Evolutionary conservation across 768 basidiomycete genomes (phyloP), one percentile per base, ranked within the genome.

Genomic region (Tricholomella constricta): DNA sequence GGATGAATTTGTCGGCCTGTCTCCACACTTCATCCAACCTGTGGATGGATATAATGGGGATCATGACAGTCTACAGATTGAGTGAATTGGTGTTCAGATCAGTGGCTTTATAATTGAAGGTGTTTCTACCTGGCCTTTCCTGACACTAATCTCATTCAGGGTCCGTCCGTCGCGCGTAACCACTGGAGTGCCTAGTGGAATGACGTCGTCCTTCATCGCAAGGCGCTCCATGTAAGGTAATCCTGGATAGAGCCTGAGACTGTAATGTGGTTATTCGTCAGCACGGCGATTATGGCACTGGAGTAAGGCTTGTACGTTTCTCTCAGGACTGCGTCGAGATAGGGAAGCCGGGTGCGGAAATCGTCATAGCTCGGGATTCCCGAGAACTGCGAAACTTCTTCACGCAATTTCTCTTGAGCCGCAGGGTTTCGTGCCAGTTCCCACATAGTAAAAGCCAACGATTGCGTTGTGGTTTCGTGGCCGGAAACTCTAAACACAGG

Each of bases 291-390:
- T 37, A 22, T 4, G 15, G 4, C 17, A 14, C 11, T 29, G 25
- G 20, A 7, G 11, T 12, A 22, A 22, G 29, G 5, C 9, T 7
- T 26, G 6, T 22, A 45, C 44, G 27, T 29, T 31, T 45, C 44
- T 45, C 29, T 45, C 29, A 45, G 27, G 9, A 45, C 44, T 7
- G 44, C 44, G 20, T 45, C 44, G 19, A 45, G 44, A 31, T 45
- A 45, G 7, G 44, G 44, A 12, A 45, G 29, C 25, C 19, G 9
- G 25, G 7, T 32, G 12, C 12, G 26, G 20, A 15, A 31, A n/a
- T 45, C 44, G 7, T 45, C 29, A 17, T 45, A 45, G 11, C 7
- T 29, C 19, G 25, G 44, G 12, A 5, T 27, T 32, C n/a, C 20
- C 4, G n/a, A 4, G 9, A 32, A 45, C n/a, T 29, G 44, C 19